Evolutionary conservation across 495 filamentous ascomycete species (phyloP), one percentile per base, ranked within the genome.

Genomic region (Saxispiralis lemnorum): DNA sequence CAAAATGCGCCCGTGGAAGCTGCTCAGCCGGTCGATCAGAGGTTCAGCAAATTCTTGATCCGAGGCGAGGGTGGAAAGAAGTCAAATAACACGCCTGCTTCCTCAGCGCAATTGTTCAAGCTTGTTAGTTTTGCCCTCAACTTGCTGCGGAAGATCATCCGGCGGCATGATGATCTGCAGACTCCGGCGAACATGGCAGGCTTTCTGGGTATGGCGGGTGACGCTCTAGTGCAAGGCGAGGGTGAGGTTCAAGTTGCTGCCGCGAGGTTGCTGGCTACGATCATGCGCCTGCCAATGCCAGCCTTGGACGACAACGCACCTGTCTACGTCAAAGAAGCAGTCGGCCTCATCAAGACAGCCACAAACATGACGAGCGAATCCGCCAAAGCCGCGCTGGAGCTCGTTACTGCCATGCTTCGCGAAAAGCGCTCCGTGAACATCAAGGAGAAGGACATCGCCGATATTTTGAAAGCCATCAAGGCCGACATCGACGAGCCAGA

Each of bases 401-500:
- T 97, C 47, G 71, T 93, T 34, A 77, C 84, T 1, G 77, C 85
- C 12, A 75, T 94, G 48, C 71, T 97, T 10, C 72, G 86, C 31
- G 87, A 95, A 53, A 71, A 84, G 33, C 73, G 72, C 35, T 72
- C 73, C 52, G 72, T 82, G 0, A 64, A 68, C 18, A 63, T 97
- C 41, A 83, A 82, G 56, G 84, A 95, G 51, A 74, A 70, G 1
- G 77, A 86, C 24, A 64, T 96, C 39, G 81, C 85, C 31, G 81
- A 86, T 63, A 64, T 97, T 1, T 77, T 97, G 16, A 75, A 77
- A 43, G 78, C 82, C 24, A 61, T 96, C 31, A 81, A 81, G 45
- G 72, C 84, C n/a, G 88, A 96, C 55, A 66, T 97, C 21, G 87
- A 92, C 35, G 83, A 95, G 53, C 87, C 87, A 14, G 79, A 92